Conservation (phyloP, 1,284 basidiomycete species). For the Fomitiporia mediterranea region DNA sequence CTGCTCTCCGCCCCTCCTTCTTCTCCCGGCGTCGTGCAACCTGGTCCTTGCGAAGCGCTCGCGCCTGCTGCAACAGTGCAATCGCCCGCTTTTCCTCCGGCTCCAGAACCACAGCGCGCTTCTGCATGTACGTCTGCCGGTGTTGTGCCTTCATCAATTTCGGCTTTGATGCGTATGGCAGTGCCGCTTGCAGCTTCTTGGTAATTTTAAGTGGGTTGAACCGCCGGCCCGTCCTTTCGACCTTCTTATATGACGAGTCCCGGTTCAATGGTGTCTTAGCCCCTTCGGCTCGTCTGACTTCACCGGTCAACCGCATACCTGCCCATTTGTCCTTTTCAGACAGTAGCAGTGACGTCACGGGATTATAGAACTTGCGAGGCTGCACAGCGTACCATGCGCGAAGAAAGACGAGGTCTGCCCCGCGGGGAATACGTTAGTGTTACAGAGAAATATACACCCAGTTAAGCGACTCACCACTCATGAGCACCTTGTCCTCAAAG, state of each 20-base stretch:
- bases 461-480: conserved; percentile 66
- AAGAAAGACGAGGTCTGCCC: conserved; percentile 89
- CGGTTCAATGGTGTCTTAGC: conserved; percentile 79
- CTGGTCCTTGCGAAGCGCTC: conserved; percentile 89
- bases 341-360: conserved; percentile 87
- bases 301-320: conserved; percentile 95
- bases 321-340: conserved; percentile 77
- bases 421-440: too few relatives aligned
- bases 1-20: conserved; percentile 67
- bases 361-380: conserved; percentile 95
- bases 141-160: conserved; percentile 75
- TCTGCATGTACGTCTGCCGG: conserved; percentile 81
- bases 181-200: conserved; percentile 80
- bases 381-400: conserved; percentile 96
- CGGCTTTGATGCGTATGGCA: conserved; percentile 93
- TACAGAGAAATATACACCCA: too few relatives aligned
- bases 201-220: conserved; percentile 93
- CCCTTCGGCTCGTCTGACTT: conserved; percentile 81
- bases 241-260: conserved; percentile 85
- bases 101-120: conserved; percentile 91
- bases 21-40: conserved; percentile 74
- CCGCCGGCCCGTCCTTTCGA: conserved; percentile 76
- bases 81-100: conserved; percentile 93
- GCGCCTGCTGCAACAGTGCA: conserved; percentile 92
- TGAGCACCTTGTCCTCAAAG: conserved; percentile 97